A percentile compares a stretch with the other conserved stretches of the same genome.
phyloP scores from a whole-genome alignment of 2,329 filamentous ascomycete species.

The Diaporthe vexans region DNA sequence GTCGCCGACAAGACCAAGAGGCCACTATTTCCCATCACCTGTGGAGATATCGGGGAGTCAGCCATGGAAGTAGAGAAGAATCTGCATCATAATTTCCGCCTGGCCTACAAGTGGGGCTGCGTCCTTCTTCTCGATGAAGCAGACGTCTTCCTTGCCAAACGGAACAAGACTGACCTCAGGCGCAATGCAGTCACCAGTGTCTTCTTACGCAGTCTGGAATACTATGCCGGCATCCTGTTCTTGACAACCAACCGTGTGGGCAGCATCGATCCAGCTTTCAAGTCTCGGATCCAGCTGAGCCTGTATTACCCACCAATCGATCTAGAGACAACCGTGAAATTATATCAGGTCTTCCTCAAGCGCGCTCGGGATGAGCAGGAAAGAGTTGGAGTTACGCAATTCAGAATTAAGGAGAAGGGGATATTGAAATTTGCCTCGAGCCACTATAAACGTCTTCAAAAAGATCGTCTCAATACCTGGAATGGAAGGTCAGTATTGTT shows the following conservation, averaged over 20 bases:
- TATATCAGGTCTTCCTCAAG: constrained; percentile 18
- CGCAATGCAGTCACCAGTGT: constrained; percentile 62
- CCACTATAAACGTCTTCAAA: constrained; percentile 9
- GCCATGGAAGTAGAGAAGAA: constrained; percentile 55
- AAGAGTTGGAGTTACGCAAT: constrained; percentile 5
- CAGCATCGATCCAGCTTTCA: constrained; percentile 28
- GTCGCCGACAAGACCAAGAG: constrained; percentile 64
- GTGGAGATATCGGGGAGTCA: constrained; percentile 61
- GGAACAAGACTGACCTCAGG: constrained; percentile 57
- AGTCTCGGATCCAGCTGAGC: constrained; percentile 21
- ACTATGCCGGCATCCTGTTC: constrained; percentile 32
- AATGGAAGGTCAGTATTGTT: constrained; percentile 24
- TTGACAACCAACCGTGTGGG: constrained; percentile 32
- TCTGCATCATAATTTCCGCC: constrained; percentile 60
- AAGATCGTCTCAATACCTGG: constrained; percentile 19
- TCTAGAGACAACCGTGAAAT: neutral
- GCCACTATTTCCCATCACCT: constrained; percentile 66
- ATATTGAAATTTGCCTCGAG: constrained; percentile 18
- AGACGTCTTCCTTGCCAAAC: constrained; percentile 71
- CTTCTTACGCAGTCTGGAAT: constrained; percentile 30
- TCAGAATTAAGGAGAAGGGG: constrained; percentile 22
- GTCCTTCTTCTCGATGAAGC: constrained; percentile 71
- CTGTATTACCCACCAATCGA: constrained; percentile 23
- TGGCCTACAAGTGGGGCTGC: constrained; percentile 64
- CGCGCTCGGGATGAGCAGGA: constrained; percentile 15